phyloP scores from a whole-genome alignment of 1,284 basidiomycete species.

The Leccinum fuscescens region DNA sequence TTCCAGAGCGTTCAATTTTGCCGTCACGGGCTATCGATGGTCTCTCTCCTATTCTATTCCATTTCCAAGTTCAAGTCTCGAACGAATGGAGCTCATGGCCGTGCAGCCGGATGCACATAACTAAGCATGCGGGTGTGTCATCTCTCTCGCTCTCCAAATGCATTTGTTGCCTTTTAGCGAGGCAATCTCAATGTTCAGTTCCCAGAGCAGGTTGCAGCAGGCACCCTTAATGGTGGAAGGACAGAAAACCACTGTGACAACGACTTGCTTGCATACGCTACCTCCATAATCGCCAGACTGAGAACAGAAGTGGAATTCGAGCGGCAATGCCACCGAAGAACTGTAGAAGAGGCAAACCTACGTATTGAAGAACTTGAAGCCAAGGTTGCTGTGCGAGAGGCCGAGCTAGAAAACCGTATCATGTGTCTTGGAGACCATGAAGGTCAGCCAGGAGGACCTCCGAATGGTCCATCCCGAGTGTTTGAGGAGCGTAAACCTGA shows the following conservation, averaged over 20 bases:
- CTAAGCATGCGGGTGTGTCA: constrained; percentile 43
- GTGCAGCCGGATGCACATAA: constrained; percentile 45
- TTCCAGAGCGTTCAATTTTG: constrained; percentile 1
- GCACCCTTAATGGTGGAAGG: background rate
- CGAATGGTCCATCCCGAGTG: background rate
- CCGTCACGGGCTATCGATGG: background rate
- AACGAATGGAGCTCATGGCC: constrained; percentile 54
- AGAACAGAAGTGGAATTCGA: constrained; percentile 46
- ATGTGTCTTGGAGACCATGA: constrained; percentile 5
- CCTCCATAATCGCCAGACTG: constrained; percentile 43
- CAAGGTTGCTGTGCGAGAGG: constrained; percentile 54
- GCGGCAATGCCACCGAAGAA: constrained; percentile 41
- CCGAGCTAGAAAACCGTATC: constrained; percentile 45
- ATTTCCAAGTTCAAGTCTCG: constrained; percentile 47
- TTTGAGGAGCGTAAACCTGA: background rate
- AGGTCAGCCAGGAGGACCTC: background rate
- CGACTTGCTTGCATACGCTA: constrained; percentile 38
- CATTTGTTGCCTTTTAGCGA: constrained; percentile 18
- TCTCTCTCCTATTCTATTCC: background rate
- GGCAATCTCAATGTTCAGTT: constrained; percentile 21
- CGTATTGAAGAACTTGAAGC: constrained; percentile 50
- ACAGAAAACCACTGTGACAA: constrained; percentile 2
- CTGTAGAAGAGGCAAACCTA: constrained; percentile 39
- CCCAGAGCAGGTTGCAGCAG: constrained; percentile 16
- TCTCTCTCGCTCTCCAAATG: constrained; percentile 20